Base-by-base conservation (phyloP, 108 stramenopile species). In the Pseudonitzschia multistriata region DNA sequence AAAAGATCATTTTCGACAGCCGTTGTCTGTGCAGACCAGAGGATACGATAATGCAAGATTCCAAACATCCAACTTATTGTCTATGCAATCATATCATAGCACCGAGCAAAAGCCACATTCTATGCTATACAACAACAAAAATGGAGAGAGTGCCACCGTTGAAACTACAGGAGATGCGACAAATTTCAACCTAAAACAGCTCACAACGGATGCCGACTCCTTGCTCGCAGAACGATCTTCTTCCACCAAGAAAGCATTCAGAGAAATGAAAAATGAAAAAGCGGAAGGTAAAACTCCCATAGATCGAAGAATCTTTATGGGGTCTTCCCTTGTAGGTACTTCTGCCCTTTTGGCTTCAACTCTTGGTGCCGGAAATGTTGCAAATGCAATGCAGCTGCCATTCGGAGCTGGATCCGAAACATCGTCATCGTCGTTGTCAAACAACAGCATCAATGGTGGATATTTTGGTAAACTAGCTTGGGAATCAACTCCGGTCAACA, bases 401-500 rank as follows among this genome's bases (percentile, higher is more conserved):
- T 35, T 60, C 25, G 7, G 21, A 14, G 59, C 3, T 7, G 31
- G 13, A 60, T 60, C 33, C 21, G 59, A 33, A 8, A 11, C 15
- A 10, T 31, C 60, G 7, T 29, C 53, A 25, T n/a, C 57, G 35
- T 21, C 57, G 2, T n/a, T n/a, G n/a, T 19, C 57, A 13, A 14
- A 3, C 28, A 17, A 60, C 3, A 36, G 35, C 59, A 33, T 47
- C 5, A n/a, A 54, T 40, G 48, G 35, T 40, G 49, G n/a, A 3
- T 35, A 37, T 40, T 67, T 67, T 68, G 74, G 59, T 2, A 80
- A 72, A 52, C 36, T 85, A 29, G 19, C 67, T 36, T 87, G 79
- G 76, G 59, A 72, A 64, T 55, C 71, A 0, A 88, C 88, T 29
- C 92, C 92, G 48, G 76, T 89, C 35, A 94, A 94, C 73, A 86